Evolutionary conservation across 495 filamentous ascomycete species (phyloP), one percentile per base, ranked within the genome.

Genomic region (Stereocaulon alpinum): DNA sequence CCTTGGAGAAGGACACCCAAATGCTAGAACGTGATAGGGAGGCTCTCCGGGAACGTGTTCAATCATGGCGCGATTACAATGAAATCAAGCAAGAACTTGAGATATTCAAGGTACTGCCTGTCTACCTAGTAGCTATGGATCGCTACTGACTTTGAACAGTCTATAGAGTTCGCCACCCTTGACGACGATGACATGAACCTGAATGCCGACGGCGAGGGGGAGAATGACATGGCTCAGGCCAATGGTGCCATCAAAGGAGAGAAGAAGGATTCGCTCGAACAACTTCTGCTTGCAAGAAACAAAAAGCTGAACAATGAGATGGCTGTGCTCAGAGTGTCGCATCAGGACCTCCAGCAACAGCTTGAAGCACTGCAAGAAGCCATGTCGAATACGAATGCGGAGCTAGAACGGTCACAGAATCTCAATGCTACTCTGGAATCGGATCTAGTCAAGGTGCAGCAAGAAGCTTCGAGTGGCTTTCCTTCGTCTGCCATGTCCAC

Each of bases 241-340:
- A 84, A 82, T 64, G 83, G 82, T 6, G 64, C 76, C 4, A 68
- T 72, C 0, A 53, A 67, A 12, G 83, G 83, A 65, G 70, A 76
- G 30, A 90, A 89, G 63, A 83, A 86, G 30, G 91, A 94, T 59
- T 88, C 83, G 12, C 72, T 98, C 18, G 93, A 98, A 67, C 89
- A 96, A 69, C 82, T 98, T 18, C 76, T 98, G 10, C 77, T 97
- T 43, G 86, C 90, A 12, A 82, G 93, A 47, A 98, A 98, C 70
- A 97, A 96, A 74, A 97, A 96, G 72, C 79, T 98, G 42, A 86
- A 84, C 63, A 90, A 93, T 66, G 93, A 98, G 65, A 80, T 99
- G 63, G 95, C 93, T 5, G 82, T 96, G 52, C 75, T 97, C 32
- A 82, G 94, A 34, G 89, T 97, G 6, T 96, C 94, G 1, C 91